Evolutionary conservation across 1,284 basidiomycete genomes (phyloP), one percentile per base, ranked within the genome.

Genomic region (Mycosarcoma mackinlayi): DNA sequence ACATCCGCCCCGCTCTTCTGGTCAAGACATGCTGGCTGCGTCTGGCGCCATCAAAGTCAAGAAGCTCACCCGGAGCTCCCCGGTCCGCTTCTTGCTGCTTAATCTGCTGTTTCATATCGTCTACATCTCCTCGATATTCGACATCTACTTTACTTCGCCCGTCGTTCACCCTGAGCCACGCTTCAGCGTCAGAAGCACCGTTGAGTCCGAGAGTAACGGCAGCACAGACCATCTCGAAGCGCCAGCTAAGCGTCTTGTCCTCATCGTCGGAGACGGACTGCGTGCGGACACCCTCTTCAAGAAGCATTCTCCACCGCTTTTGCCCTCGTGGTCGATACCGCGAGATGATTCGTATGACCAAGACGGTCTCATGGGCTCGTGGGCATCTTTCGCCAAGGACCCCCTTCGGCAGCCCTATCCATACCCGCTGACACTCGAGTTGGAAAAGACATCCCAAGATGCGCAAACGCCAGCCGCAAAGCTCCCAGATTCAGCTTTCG

Each of bases 221-320:
- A 57, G n/a, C 16, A 3, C 40, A 1, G 37, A 57, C 37, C 35
- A 46, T 7, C 33, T 61, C 27, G 59, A 58, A 14, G 31, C 86
- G 34, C 86, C 88, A 59, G 88, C 92, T 4, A 89, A 90, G 73
- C 86, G 92, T 1, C 85, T 93, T 19, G 91, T 93, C 6, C 87
- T 93, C 27, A 89, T 93, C 67, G 88, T 93, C 35, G 92, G 91
- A 89, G 80, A 78, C 86, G 83, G 80, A 2, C 86, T 94, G 9
- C 87, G 93, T 23, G 92, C 92, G 1, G 92, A 94, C 80, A 87
- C 92, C 30, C 82, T 93, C 7, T 90, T 92, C 79, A 87, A 87
- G 50, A 47, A 49, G 23, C 79, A 81, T 34, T 11, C 48, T 1
- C 34, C 47, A 0, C 19, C 46, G 0, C 18, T 45, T 6, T 31